Conservation (phyloP, 2,329 filamentous ascomycete species). For the Fusarium sp. region DNA sequence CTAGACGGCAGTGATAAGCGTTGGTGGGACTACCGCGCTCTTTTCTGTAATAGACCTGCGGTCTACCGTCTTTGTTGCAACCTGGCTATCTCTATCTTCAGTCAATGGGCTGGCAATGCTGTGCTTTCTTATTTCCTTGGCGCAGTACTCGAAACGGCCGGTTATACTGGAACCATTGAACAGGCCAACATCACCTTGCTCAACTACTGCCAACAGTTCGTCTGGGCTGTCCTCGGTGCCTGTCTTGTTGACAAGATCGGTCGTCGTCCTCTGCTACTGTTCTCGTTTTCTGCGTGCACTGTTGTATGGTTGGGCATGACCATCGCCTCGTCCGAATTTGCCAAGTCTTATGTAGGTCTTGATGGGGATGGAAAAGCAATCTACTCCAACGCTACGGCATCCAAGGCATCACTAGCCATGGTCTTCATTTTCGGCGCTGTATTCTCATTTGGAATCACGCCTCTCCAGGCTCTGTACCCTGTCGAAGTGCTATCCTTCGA, state of each 20-base stretch:
- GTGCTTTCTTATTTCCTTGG: background rate
- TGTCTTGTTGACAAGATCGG: background rate
- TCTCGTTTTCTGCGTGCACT: background rate
- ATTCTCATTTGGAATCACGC: background rate
- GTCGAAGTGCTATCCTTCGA: slow-evolving; percentile 66
- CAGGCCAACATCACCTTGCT: background rate
- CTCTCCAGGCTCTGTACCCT: slow-evolving; percentile 56
- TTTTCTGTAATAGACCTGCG: background rate
- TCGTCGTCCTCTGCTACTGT: background rate
- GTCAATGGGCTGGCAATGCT: background rate
- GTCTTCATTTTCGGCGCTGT: background rate
- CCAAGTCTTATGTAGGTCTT: background rate
- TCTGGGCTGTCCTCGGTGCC: background rate
- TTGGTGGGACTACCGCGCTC: slow-evolving; percentile 4
- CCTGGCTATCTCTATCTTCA: background rate
- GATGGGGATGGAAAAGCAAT: background rate
- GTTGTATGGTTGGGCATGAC: background rate
- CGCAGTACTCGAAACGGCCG: background rate
- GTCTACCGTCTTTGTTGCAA: background rate
- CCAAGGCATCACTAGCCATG: background rate
- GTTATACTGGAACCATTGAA: background rate
- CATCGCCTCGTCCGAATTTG: background rate
- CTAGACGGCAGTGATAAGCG: slow-evolving; percentile 1
- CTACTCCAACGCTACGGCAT: background rate
- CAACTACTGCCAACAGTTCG: background rate